phyloP scores from a whole-genome alignment of 192 early-diverging fungal genomes.

The Coemansia sp. region DNA sequence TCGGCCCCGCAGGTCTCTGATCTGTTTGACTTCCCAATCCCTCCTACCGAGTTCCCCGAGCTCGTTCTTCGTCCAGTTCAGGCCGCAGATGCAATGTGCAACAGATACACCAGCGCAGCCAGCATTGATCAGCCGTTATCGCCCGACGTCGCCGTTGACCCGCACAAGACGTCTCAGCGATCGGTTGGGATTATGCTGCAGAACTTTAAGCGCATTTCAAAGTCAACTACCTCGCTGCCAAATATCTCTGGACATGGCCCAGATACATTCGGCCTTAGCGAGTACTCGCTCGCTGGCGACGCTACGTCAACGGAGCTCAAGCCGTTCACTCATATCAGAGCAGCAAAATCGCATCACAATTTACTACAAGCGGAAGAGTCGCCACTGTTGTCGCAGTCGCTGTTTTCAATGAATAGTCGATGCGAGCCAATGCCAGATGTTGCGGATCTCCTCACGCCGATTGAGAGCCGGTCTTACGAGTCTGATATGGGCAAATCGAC shows the following conservation, averaged over 20 bases:
- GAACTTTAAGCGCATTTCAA: constrained; percentile 27
- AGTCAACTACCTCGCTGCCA: constrained; percentile 44
- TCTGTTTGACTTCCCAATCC: constrained; percentile 38
- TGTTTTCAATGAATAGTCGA: constrained; percentile 34
- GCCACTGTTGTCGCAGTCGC: constrained; percentile 26
- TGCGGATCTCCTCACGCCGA: constrained; percentile 30
- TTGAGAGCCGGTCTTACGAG: constrained; percentile 20
- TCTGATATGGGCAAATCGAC: constrained; percentile 15
- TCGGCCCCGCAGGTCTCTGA: constrained; percentile 2
- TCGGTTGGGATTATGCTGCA: not conserved
- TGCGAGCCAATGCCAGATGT: constrained; percentile 36
- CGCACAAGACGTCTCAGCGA: not conserved
- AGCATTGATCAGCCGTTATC: not conserved
- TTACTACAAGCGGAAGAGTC: constrained; percentile 16
- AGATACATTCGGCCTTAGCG: not conserved
- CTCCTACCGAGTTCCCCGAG: constrained; percentile 20
- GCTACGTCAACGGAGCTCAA: not conserved
- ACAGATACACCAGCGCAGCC: not conserved
- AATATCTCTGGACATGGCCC: constrained; percentile 6
- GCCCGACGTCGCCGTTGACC: not conserved
- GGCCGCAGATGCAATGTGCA: not conserved
- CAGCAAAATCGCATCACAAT: constrained; percentile 42
- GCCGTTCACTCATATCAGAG: constrained; percentile 6
- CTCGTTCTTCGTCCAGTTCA: not conserved
- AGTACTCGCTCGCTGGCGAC: not conserved